A percentile compares a stretch with the other conserved stretches of the same genome.
Evolutionary conservation across 495 filamentous ascomycete genomes (phyloP).

Genomic region (Penicillium coprophilum): DNA sequence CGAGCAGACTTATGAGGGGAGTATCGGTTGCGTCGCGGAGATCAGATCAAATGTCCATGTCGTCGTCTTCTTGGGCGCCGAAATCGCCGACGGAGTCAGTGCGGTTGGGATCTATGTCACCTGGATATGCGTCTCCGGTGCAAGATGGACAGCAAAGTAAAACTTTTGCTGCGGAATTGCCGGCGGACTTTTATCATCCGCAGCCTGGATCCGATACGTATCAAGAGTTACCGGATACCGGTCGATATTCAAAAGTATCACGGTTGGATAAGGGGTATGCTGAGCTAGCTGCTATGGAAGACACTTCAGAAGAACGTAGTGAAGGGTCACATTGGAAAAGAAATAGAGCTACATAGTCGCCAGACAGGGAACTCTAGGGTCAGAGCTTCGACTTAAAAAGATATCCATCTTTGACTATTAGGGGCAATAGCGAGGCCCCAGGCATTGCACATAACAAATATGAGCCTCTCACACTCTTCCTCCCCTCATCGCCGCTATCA

Average conservation of each 20-base stretch:
- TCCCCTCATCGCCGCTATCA: too few species aligned
- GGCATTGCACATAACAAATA: too few species aligned
- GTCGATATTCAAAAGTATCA: background rate
- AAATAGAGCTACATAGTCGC: too few species aligned
- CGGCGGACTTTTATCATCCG: slow-evolving; percentile 13
- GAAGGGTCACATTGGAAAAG: too few species aligned
- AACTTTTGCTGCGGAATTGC: slow-evolving; percentile 11
- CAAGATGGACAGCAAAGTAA: background rate
- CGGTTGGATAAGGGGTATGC: slow-evolving; percentile 2
- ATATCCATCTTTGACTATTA: too few species aligned
- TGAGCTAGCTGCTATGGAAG: background rate
- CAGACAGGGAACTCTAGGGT: too few species aligned
- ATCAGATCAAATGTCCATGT: slow-evolving; percentile 10
- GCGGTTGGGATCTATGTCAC: background rate
- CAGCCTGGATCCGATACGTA: background rate
- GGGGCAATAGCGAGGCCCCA: too few species aligned
- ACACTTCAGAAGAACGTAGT: background rate
- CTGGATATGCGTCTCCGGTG: background rate
- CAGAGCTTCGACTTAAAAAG: too few species aligned
- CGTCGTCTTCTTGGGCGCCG: background rate
- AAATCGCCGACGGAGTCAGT: slow-evolving; percentile 2
- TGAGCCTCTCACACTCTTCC: too few species aligned
- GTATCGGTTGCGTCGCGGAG: slow-evolving; percentile 1
- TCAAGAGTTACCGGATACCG: slow-evolving; percentile 9
- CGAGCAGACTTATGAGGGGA: background rate